phyloP scores from a whole-genome alignment of 495 filamentous ascomycete species.

The Sordaria brevicollis region DNA sequence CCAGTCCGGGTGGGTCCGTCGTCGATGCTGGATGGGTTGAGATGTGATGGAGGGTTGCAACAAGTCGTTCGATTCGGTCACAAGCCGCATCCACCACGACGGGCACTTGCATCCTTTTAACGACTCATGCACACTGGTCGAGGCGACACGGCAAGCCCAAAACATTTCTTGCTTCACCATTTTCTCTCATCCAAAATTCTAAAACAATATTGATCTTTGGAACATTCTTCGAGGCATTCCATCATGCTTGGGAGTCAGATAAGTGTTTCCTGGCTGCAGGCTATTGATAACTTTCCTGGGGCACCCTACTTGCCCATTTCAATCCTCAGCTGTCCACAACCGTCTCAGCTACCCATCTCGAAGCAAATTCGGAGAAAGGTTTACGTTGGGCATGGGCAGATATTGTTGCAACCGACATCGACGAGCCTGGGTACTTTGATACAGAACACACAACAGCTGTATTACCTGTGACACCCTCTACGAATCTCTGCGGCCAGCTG shows the following conservation, averaged over 20 bases:
- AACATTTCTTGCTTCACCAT: not conserved
- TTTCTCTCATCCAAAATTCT: not conserved
- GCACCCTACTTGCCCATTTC: not conserved
- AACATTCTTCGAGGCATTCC: not conserved
- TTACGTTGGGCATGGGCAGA: not conserved
- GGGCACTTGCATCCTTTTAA: not conserved
- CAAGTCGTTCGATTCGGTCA: not conserved
- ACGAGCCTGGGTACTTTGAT: not conserved
- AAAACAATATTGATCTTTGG: not conserved
- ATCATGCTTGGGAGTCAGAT: not conserved
- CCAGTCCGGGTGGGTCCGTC: not conserved
- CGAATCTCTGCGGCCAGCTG: not conserved
- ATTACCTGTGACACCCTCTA: not conserved
- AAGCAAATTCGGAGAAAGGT: not conserved
- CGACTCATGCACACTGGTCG: not conserved
- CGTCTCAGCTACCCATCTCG: not conserved
- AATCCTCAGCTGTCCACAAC: not conserved
- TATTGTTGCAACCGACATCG: not conserved
- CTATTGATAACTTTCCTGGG: not conserved
- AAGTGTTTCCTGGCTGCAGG: not conserved
- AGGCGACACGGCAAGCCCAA: not conserved
- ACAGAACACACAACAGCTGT: not conserved
- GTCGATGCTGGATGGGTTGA: not conserved
- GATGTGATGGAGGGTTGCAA: not conserved
- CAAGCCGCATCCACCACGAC: not conserved